These are phyloP conservation scores for Colletotrichum tabaci DNA, from an alignment of 2,329 filamentous ascomycete species.

Conservation along the genomic window DNA sequence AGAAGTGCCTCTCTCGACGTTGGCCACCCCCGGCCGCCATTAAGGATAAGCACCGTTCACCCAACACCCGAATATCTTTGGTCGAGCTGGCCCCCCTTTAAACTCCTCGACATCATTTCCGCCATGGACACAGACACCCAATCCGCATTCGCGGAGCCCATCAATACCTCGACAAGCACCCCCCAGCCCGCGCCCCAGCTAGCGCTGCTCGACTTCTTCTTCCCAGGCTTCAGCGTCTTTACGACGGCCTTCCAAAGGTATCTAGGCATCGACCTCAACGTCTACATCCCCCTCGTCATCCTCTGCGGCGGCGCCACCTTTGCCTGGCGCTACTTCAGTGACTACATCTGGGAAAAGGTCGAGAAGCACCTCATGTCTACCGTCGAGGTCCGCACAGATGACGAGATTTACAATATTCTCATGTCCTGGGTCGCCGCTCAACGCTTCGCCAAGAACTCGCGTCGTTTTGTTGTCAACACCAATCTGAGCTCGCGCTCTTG, in stretches of 20 bases:
- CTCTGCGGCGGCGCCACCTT: slow-evolving; percentile 64
- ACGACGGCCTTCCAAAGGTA: slow-evolving; percentile 68
- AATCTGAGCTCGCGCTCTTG: slow-evolving; percentile 69
- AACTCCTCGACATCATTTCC: not conserved
- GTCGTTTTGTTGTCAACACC: slow-evolving; percentile 76
- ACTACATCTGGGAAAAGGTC: slow-evolving; percentile 63
- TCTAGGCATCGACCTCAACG: slow-evolving; percentile 72
- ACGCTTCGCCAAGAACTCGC: slow-evolving; percentile 70
- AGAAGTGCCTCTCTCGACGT: too few relatives aligned
- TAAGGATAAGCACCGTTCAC: not conserved
- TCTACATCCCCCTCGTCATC: slow-evolving; percentile 73
- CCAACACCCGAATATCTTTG: not conserved
- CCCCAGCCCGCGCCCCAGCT: slow-evolving; percentile 53
- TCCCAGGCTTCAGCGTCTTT: slow-evolving; percentile 75
- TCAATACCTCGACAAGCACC: slow-evolving; percentile 12
- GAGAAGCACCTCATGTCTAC: slow-evolving; percentile 74
- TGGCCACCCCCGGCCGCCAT: not conserved
- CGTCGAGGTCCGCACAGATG: slow-evolving; percentile 77
- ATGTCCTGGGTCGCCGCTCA: slow-evolving; percentile 80
- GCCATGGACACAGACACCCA: slow-evolving; percentile 27
- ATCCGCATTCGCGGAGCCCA: slow-evolving; percentile 14
- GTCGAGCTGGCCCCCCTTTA: not conserved
- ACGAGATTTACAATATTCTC: slow-evolving; percentile 81
- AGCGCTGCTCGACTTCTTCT: slow-evolving; percentile 72
- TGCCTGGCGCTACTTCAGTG: slow-evolving; percentile 66